Evolutionary conservation across 129 eudicot species (phyloP), one percentile per base, ranked within the genome.

Genomic region (Flaveria trinervia): DNA sequence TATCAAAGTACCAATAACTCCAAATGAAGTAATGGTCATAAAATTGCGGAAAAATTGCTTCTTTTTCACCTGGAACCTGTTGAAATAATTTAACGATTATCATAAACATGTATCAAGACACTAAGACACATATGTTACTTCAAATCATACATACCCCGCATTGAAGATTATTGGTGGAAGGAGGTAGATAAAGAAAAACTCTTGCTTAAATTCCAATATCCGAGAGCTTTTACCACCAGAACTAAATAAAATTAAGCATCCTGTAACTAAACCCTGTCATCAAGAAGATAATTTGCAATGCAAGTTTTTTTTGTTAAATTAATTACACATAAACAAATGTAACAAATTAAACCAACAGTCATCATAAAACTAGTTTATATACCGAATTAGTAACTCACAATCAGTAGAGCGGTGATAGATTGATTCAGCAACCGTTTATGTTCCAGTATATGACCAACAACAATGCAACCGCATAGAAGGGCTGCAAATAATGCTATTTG

Each of bases 91-190:
- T 43, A 61, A 69, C 14, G 46, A 0, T 7, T 5, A 46, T 68
- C 46, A 81, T 15, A 57, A 61, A n/a, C 50, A 17, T 16, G 11
- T 5, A 77, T 8, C 12, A 68, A 13, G 15, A 67, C 67, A 30
- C 50, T 44, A 72, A 77, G 44, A 72, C 18, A 2, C 67, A 41
- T 16, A 50, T 45, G 17, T 44, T 49, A 30, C 2, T 41, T 52
- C 71, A 50, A 44, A 70, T 48, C 33, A 23, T 60, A 44, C 17
- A 12, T 84, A 93, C 98, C 98, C 98, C 54, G 98, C 98, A 88
- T 93, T 90, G 60, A 93, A 93, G 41, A 93, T 93, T 41, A 93
- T 93, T 41, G 98, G 98, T 9, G 98, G 98, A 73, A 93, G 89
- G 70, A 90, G 86, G 80, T 90, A 93, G 41, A 90, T 93, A 68